Evolutionary conservation across 345 rosid genomes (phyloP), one percentile per base, ranked within the genome.

Genomic region (Ailanthus altissimus): DNA sequence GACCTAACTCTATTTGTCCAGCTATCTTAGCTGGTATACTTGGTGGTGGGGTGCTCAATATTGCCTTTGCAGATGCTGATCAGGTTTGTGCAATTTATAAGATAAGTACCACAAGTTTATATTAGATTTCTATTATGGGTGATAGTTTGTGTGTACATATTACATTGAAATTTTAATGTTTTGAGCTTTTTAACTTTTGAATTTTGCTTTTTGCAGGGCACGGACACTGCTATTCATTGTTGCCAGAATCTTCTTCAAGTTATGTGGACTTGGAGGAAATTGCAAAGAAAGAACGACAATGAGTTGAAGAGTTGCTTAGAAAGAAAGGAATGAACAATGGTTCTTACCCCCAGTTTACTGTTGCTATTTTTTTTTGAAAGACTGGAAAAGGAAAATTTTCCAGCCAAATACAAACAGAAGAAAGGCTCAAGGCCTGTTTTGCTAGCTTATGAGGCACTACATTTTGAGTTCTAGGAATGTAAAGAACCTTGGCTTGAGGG

Each of bases 31-130:
- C 85, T 75, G 78, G 89, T 83, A 78, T 90, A 38, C 59, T 91
- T 25, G 93, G 97, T 66, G 70, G 67, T 59, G 97, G 92, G 79
- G 70, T 76, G 43, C 25, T 91, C 18, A 83, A 88, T 73, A 76
- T 85, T 25, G 90, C 94, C 42, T 86, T 85, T 88, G 92, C 98
- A 11, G 94, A 94, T 74, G 78, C 82, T 81, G 87, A 85, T 72
- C 86, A 92, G 95, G 97, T 93, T 79, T 60, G 60, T 62, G 43
- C 21, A 46, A 46, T 60, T 67, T 38, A 5, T 28, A 25, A 69
- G 69, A 56, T 42, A 21, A 1, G 65, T 43, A 8, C 38, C 38
- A 32, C 38, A 32, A 32, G n/a, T 32, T 32, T 32, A 3, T 1
- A 32, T 32, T 32, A 32, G 38, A 32, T 32, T 18, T 21, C 36